Evolutionary conservation across 2,329 filamentous ascomycete species (phyloP).

Genomic region (Hypoxylon sp.): DNA sequence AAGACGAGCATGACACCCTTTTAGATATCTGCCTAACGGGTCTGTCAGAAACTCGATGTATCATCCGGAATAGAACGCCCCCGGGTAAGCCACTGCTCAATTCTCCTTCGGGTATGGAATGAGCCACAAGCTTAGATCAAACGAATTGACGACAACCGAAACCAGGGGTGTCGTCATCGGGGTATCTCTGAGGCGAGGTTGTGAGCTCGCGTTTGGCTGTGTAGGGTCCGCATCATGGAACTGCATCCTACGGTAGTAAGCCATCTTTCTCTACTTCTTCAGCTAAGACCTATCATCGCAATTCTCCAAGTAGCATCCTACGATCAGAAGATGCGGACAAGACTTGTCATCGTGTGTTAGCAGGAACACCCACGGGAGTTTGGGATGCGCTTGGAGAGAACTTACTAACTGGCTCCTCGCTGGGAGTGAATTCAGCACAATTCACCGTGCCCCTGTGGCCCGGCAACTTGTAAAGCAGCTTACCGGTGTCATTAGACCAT

Average conservation of each 20-base stretch:
- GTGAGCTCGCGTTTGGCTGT: not conserved
- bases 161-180: conserved; percentile 8
- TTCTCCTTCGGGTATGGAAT: conserved; percentile 1
- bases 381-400: conserved; percentile 47
- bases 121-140: conserved; percentile 11
- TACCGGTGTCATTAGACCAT: conserved; percentile 91
- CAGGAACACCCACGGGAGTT: conserved; percentile 10
- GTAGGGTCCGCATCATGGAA: not conserved
- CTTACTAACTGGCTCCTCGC: conserved; percentile 89
- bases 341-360: conserved; percentile 73
- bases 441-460: conserved; percentile 97
- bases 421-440: conserved; percentile 90
- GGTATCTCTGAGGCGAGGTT: conserved; percentile 20
- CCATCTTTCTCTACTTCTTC: conserved; percentile 10
- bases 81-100: not conserved
- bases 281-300: conserved; percentile 67
- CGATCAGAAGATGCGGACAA: conserved; percentile 92
- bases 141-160: conserved; percentile 10
- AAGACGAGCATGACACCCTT: not conserved
- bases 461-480: conserved; percentile 92
- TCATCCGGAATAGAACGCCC: not conserved
- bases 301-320: conserved; percentile 85
- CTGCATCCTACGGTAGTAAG: not conserved
- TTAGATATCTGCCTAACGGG: not conserved
- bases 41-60: not conserved